These are phyloP conservation scores for Sporodiniella umbellata DNA, from an alignment of 371 early-diverging fungal species.

Conservation along the genomic window DNA sequence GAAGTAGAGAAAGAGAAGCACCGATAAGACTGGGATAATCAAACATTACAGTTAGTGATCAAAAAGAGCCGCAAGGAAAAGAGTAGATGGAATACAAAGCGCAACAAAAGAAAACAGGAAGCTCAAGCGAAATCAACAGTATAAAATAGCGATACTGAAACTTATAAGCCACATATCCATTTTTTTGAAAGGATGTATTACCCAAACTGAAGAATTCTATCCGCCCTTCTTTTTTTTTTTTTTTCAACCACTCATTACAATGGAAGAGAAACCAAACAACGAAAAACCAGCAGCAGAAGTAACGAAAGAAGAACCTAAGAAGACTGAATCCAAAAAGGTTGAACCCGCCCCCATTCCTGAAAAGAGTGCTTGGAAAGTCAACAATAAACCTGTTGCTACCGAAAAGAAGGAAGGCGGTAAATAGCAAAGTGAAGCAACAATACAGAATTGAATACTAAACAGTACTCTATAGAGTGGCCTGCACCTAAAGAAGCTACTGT, in stretches of 20 bases:
- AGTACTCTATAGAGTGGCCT: constrained; percentile 33
- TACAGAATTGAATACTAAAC: background rate
- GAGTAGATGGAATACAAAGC: too few species aligned
- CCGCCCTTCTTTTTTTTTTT: background rate
- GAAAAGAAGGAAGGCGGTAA: constrained; percentile 20
- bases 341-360: constrained; percentile 48
- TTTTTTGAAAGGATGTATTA: background rate
- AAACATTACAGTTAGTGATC: too few species aligned
- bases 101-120: too few species aligned
- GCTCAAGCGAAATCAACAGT: too few species aligned
- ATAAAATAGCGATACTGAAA: background rate
- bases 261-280: background rate
- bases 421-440: background rate
- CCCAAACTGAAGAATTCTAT: background rate
- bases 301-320: constrained; percentile 7
- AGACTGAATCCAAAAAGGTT: constrained; percentile 20
- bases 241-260: background rate
- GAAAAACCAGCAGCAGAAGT: constrained; percentile 8
- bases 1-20: too few species aligned
- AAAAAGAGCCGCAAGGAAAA: too few species aligned
- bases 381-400: constrained; percentile 31
- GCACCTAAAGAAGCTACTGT: constrained; percentile 41
- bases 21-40: too few species aligned
- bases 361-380: constrained; percentile 55
- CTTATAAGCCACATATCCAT: background rate